Conservation (phyloP, 768 basidiomycete genomes). For the Fistulinella prunicolor region DNA sequence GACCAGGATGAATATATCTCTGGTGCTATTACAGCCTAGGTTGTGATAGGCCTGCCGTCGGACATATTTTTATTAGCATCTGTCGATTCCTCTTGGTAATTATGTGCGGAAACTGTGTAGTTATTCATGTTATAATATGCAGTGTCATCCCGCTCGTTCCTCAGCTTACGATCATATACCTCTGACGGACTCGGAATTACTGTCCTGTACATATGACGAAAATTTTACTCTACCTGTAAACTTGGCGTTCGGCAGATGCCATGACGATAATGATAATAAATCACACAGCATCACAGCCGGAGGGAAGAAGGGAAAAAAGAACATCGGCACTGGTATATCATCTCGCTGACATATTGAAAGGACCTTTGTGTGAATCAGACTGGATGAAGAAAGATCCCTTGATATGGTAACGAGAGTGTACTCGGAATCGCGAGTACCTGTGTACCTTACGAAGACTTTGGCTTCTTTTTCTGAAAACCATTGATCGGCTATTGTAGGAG, state of each 20-base stretch:
- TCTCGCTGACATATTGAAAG: too few relatives aligned
- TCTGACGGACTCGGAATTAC: too few relatives aligned
- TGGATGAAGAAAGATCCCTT: too few relatives aligned
- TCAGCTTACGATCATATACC: not conserved
- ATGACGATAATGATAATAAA: too few relatives aligned
- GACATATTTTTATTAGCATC: not conserved
- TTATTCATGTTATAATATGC: constrained; percentile 9
- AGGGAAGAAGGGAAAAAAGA: too few relatives aligned
- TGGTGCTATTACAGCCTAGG: constrained; percentile 16
- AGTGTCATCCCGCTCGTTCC: not conserved
- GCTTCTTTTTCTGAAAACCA: constrained; percentile 35
- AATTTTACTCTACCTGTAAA: too few relatives aligned
- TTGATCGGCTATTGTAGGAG: not conserved
- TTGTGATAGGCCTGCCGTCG: not conserved
- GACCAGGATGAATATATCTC: constrained; percentile 40
- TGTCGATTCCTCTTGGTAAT: not conserved
- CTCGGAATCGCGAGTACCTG: not conserved
- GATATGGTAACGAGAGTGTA: too few relatives aligned
- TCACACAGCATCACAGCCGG: too few relatives aligned
- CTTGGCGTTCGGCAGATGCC: too few relatives aligned
- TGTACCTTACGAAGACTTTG: constrained; percentile 23
- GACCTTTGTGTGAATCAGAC: too few relatives aligned
- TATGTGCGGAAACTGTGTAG: not conserved
- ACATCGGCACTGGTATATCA: too few relatives aligned
- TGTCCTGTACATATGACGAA: too few relatives aligned